Percentiles rank a stretch among this genome's conserved stretches.
phyloP scores from a whole-genome alignment of 2,329 filamentous ascomycete species.

The Stagonosporopsis cucurbitacearum region DNA sequence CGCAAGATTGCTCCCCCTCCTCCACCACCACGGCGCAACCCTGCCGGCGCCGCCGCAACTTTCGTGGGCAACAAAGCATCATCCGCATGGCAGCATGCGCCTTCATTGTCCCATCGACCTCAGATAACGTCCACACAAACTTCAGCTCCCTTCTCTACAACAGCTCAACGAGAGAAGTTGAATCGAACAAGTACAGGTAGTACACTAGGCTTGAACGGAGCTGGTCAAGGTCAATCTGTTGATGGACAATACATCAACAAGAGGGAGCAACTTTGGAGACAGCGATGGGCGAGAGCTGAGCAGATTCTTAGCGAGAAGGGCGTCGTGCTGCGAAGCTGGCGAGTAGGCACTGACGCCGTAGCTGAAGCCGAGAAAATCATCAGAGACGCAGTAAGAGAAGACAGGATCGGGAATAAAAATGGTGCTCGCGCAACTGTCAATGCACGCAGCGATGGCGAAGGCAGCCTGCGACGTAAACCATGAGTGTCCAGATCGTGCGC shows the following conservation, averaged over 20 bases:
- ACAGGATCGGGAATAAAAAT: conserved; percentile 11
- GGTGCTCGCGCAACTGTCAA: not conserved
- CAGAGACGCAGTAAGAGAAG: conserved; percentile 38
- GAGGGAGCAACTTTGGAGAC: conserved; percentile 75
- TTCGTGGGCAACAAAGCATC: conserved; percentile 49
- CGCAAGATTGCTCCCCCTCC: conserved; percentile 38
- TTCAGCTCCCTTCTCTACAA: conserved; percentile 39
- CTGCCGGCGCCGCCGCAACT: conserved; percentile 46
- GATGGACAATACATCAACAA: conserved; percentile 60
- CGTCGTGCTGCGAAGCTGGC: conserved; percentile 75
- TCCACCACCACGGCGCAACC: conserved; percentile 46
- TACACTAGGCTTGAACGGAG: conserved; percentile 30
- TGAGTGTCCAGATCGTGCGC: not conserved
- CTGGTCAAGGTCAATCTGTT: conserved; percentile 18
- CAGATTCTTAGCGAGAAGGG: conserved; percentile 67
- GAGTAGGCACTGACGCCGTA: conserved; percentile 72
- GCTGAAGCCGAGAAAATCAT: conserved; percentile 71
- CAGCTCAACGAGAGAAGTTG: conserved; percentile 26
- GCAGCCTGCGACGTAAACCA: not conserved
- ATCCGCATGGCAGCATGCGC: conserved; percentile 45
- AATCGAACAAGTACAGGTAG: conserved; percentile 37
- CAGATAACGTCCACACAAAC: conserved; percentile 26
- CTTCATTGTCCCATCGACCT: conserved; percentile 37
- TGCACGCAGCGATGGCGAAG: conserved; percentile 1
- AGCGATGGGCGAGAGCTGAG: conserved; percentile 70